These are phyloP conservation scores for Diutina siamensis DNA, from an alignment of 1,139 yeast genomes.

Conservation along the genomic window DNA sequence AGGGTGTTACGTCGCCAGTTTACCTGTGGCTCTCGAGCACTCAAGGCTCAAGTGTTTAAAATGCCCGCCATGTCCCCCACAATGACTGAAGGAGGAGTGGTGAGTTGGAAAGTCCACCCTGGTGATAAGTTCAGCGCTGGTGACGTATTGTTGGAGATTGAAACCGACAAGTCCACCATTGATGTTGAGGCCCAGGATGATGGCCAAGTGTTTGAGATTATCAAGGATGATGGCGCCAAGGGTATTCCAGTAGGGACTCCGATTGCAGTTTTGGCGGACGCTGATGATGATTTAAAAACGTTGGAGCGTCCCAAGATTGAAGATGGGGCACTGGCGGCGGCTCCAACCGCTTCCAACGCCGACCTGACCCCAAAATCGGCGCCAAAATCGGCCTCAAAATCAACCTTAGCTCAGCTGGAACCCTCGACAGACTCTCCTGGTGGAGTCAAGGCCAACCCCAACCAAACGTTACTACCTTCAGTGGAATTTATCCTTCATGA, in stretches of 20 bases:
- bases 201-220: slow-evolving; percentile 74
- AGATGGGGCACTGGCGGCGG: not conserved
- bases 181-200: slow-evolving; percentile 93
- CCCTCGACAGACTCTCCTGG: not conserved
- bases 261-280: slow-evolving; percentile 82
- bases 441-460: slow-evolving; percentile 38
- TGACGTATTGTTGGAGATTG: slow-evolving; percentile 79
- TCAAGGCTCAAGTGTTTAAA: slow-evolving; percentile 34
- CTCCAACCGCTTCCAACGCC: not conserved
- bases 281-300: slow-evolving; percentile 64
- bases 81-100: slow-evolving; percentile 95
- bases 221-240: slow-evolving; percentile 58
- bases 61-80: slow-evolving; percentile 99
- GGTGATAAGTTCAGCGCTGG: slow-evolving; percentile 77
- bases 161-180: slow-evolving; percentile 88
- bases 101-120: slow-evolving; percentile 80
- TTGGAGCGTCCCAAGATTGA: slow-evolving; percentile 42
- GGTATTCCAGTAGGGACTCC: slow-evolving; percentile 81
- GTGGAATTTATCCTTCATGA: slow-evolving; percentile 56
- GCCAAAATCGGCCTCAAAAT: slow-evolving; percentile 38
- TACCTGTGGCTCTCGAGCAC: not conserved
- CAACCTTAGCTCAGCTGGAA: not conserved
- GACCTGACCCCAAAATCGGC: not conserved
- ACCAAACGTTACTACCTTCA: slow-evolving; percentile 68
- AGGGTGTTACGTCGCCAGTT: slow-evolving; percentile 3